Evolutionary conservation across 805 yeast genomes (phyloP).

Genomic region (Wickerhamomyces queroliae): DNA sequence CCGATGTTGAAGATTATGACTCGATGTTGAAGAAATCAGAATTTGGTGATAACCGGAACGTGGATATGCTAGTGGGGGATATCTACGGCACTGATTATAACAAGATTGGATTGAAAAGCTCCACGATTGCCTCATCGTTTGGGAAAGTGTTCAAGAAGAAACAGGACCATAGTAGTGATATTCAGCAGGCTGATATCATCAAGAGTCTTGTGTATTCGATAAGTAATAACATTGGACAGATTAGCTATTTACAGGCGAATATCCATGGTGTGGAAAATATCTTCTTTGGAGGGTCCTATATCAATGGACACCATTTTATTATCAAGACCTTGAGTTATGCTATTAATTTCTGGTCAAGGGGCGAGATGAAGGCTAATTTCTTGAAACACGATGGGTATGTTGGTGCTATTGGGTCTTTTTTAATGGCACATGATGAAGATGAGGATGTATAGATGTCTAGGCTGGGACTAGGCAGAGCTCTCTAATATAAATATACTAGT

Average conservation of each 20-base stretch:
- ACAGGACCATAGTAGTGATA: not conserved
- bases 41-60: conserved; percentile 82
- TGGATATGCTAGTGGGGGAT: conserved; percentile 96
- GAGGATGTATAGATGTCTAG: no score
- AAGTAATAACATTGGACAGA: conserved; percentile 90
- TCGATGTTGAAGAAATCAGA: conserved; percentile 92
- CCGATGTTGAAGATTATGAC: conserved; percentile 83
- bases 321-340: conserved; percentile 88
- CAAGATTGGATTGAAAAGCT: conserved; percentile 83
- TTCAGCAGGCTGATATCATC: conserved; percentile 54
- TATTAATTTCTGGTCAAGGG: conserved; percentile 87
- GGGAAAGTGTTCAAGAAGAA: conserved; percentile 84
- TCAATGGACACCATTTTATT: conserved; percentile 86
- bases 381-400: conserved; percentile 89
- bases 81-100: conserved; percentile 88
- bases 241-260: conserved; percentile 86
- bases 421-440: conserved; percentile 2
- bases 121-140: conserved; percentile 88
- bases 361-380: conserved; percentile 83
- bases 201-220: conserved; percentile 78
- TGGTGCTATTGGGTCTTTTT: conserved; percentile 89
- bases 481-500: no score
- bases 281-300: conserved; percentile 91
- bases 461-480: not conserved
- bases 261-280: conserved; percentile 71